Percentiles rank a stretch among this genome's conserved stretches.
Evolutionary conservation across 306 rosid genomes (phyloP).

Genomic region (Vachellia pachyceras): DNA sequence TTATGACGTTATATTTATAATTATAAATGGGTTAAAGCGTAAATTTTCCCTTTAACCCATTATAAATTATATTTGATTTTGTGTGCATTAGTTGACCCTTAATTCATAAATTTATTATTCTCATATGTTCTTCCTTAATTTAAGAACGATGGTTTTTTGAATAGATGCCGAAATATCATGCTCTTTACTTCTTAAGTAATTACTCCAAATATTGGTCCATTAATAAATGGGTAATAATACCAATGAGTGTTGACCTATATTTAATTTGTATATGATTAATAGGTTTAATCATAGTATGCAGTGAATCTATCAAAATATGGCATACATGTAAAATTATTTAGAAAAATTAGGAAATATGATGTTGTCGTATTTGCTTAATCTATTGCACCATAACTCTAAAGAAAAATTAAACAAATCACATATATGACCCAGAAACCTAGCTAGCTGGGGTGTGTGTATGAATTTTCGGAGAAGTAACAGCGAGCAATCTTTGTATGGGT

Average conservation of each 20-base stretch:
- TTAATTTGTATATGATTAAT: background rate
- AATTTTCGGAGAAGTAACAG: constrained; percentile 36
- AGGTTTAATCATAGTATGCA: background rate
- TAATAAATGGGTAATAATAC: no score
- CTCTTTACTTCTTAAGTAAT: no score
- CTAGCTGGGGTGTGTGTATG: background rate
- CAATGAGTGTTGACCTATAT: background rate
- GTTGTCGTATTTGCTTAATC: background rate
- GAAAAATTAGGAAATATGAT: background rate
- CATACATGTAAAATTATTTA: background rate
- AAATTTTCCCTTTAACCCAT: no score
- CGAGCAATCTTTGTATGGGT: constrained; percentile 53
- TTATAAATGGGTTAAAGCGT: no score
- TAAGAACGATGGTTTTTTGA: background rate
- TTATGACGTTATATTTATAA: no score
- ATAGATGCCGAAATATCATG: no score
- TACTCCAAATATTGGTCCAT: no score
- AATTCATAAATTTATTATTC: background rate
- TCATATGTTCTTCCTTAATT: background rate
- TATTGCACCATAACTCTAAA: no score
- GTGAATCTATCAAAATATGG: background rate
- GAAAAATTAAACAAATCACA: background rate
- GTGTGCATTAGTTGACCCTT: no score
- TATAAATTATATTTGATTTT: no score
- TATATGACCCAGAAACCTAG: background rate